Evolutionary conservation across 257 asterid genomes (phyloP).

Genomic region (Solanum piurae): DNA sequence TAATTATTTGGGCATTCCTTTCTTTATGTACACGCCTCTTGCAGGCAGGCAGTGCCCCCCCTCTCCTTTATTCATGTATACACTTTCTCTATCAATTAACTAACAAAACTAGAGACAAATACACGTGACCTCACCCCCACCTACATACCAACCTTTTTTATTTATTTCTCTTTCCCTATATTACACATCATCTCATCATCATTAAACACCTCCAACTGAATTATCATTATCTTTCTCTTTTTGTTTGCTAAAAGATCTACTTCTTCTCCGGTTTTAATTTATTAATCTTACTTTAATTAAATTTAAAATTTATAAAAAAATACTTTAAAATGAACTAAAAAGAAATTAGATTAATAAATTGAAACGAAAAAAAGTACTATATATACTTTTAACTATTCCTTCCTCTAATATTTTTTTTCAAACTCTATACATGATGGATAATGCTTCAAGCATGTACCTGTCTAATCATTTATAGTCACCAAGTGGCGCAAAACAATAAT

Average conservation of each 20-base stretch:
- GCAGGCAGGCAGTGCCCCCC: neutral
- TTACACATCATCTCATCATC: slow-evolving; percentile 6
- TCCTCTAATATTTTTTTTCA: neutral
- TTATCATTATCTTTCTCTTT: slow-evolving; percentile 3
- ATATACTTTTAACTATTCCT: neutral
- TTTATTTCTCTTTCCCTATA: neutral
- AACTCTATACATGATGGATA: neutral
- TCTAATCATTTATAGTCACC: neutral
- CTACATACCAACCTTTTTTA: neutral
- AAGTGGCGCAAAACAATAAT: neutral
- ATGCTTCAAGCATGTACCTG: neutral
- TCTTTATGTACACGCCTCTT: slow-evolving; percentile 12
- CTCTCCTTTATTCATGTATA: neutral
- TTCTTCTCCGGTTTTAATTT: neutral
- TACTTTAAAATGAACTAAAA: too few species aligned
- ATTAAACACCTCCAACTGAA: slow-evolving; percentile 9
- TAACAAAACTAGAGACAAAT: slow-evolving; percentile 11
- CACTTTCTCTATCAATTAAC: neutral
- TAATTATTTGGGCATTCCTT: neutral
- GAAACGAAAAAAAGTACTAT: neutral
- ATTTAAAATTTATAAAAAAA: too few species aligned
- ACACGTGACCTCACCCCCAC: slow-evolving; percentile 31
- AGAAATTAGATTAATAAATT: too few species aligned
- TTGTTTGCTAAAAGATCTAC: neutral
- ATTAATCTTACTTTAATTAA: neutral